Evolutionary conservation across 192 early-diverging fungal genomes (phyloP).

Genomic region (Umbelopsis ramanniana): DNA sequence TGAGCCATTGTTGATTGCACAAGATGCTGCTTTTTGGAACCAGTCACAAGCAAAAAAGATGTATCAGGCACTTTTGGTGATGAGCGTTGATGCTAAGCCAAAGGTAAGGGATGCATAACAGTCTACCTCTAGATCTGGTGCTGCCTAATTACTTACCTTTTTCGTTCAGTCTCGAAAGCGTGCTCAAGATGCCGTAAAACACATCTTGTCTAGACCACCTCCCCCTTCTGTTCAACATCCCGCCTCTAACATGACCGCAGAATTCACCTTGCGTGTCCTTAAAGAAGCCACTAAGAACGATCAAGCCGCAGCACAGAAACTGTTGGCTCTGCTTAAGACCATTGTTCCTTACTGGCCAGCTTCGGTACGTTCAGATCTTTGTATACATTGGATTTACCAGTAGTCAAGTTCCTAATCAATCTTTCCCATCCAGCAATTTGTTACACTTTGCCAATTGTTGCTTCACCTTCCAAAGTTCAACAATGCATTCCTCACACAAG

Average conservation of each 20-base stretch:
- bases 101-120: slow-evolving; percentile 56
- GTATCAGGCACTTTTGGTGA: slow-evolving; percentile 74
- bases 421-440: slow-evolving; percentile 51
- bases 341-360: slow-evolving; percentile 61
- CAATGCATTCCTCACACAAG: slow-evolving; percentile 76
- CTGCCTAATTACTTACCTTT: neutral
- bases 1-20: slow-evolving; percentile 76
- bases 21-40: slow-evolving; percentile 78
- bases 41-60: slow-evolving; percentile 69
- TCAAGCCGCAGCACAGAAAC: slow-evolving; percentile 62
- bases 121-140: neutral
- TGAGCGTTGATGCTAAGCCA: slow-evolving; percentile 82
- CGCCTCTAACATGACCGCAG: slow-evolving; percentile 61
- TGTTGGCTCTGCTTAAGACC: slow-evolving; percentile 72
- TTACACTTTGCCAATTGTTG: slow-evolving; percentile 70
- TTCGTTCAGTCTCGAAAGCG: slow-evolving; percentile 65
- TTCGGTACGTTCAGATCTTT: slow-evolving; percentile 26
- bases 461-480: slow-evolving; percentile 80
- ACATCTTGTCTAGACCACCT: slow-evolving; percentile 74
- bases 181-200: slow-evolving; percentile 82
- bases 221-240: slow-evolving; percentile 76
- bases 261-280: slow-evolving; percentile 66
- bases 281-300: slow-evolving; percentile 58
- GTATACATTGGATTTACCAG: too few species aligned
- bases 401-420: slow-evolving; percentile 30